Evolutionary conservation across 1,139 yeast genomes (phyloP).

Genomic region (Suhomyces ambrosiae): DNA sequence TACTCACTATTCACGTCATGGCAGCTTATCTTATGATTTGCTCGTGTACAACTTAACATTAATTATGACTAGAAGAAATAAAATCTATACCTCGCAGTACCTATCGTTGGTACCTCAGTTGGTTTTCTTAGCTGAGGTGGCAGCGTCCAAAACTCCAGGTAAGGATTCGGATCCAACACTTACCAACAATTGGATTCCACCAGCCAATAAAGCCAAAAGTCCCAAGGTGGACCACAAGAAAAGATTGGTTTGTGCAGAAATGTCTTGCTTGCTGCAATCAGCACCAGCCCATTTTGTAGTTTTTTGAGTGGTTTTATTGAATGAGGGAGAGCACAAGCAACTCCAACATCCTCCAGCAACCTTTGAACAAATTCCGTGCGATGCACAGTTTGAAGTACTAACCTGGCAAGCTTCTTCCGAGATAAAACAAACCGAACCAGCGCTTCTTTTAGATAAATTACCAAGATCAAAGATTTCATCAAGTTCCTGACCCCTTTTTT

Average conservation of each 20-base stretch:
- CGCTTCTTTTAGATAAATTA: constrained; percentile 24
- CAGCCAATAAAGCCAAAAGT: constrained; percentile 46
- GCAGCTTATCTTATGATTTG: too few species aligned
- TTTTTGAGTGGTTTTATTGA: constrained; percentile 43
- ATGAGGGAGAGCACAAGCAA: constrained; percentile 60
- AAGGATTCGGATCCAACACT: constrained; percentile 60
- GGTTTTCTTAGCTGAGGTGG: constrained; percentile 46
- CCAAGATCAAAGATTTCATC: constrained; percentile 23
- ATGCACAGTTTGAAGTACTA: constrained; percentile 57
- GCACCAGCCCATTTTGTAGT: constrained; percentile 70
- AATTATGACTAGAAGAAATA: constrained; percentile 2
- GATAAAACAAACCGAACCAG: constrained; percentile 33
- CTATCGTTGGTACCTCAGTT: constrained; percentile 5
- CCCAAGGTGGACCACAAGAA: constrained; percentile 66
- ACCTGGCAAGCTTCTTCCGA: constrained; percentile 56
- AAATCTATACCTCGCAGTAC: constrained; percentile 1
- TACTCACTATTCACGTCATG: too few species aligned
- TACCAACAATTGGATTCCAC: constrained; percentile 56
- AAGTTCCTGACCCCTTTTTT: constrained; percentile 22
- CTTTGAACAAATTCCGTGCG: constrained; percentile 62
- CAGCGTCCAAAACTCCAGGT: constrained; percentile 69
- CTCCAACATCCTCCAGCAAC: constrained; percentile 48
- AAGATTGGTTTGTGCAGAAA: constrained; percentile 63
- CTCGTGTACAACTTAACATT: too few species aligned
- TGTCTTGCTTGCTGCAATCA: constrained; percentile 67